phyloP scores from a whole-genome alignment of 495 filamentous ascomycete genomes.

The Penicillium simplicissimum region DNA sequence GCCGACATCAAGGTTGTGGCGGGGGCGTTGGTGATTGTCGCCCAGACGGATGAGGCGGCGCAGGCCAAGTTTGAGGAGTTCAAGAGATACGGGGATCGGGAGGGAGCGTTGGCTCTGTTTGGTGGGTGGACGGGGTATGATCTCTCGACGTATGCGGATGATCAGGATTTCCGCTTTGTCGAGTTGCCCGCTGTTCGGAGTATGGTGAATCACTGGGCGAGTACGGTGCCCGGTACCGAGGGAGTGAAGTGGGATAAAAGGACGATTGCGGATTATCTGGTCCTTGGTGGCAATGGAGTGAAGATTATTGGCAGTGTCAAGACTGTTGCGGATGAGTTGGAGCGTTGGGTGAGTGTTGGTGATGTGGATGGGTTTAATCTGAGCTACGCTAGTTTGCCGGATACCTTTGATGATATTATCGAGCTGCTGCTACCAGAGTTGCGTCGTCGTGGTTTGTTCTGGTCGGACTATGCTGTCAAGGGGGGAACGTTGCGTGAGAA shows the following conservation, averaged over 20 bases:
- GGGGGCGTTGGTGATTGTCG: conserved; percentile 51
- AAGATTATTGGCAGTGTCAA: conserved; percentile 57
- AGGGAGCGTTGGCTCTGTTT: conserved; percentile 56
- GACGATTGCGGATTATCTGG: conserved; percentile 61
- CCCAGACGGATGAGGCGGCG: conserved; percentile 55
- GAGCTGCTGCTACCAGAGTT: conserved; percentile 49
- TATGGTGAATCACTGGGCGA: conserved; percentile 45
- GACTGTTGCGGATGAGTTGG: conserved; percentile 62
- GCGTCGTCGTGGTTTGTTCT: conserved; percentile 48
- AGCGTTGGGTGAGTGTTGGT: conserved; percentile 59
- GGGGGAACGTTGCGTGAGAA: conserved; percentile 51
- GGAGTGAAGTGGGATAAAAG: conserved; percentile 61
- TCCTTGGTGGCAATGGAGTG: conserved; percentile 57
- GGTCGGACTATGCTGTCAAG: conserved; percentile 44
- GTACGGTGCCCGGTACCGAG: conserved; percentile 40
- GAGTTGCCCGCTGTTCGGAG: conserved; percentile 58
- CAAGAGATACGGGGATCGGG: conserved; percentile 47
- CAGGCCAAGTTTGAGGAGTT: conserved; percentile 51
- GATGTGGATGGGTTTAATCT: conserved; percentile 67
- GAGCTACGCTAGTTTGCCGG: conserved; percentile 59
- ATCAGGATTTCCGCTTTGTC: conserved; percentile 57
- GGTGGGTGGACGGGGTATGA: conserved; percentile 59
- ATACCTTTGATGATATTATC: conserved; percentile 65
- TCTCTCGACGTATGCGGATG: conserved; percentile 48
- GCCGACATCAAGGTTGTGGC: conserved; percentile 54